phyloP scores from a whole-genome alignment of 164 flowering plant species.

The Kingdonia uniflora region DNA sequence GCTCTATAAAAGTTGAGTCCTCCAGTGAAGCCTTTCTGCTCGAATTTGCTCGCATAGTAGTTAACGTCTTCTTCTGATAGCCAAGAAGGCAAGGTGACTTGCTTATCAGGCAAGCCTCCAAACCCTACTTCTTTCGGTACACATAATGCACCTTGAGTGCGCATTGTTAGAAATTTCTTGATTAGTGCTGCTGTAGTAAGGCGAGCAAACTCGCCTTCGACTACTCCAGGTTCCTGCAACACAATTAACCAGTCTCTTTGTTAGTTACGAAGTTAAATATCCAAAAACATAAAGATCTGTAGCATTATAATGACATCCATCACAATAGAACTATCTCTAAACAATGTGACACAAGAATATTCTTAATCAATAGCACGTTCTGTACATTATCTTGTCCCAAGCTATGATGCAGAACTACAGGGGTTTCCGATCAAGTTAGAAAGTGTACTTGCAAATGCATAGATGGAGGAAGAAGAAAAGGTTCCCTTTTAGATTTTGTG shows the following conservation, averaged over 20 bases:
- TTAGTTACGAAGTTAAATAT: too few species aligned
- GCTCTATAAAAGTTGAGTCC: conserved; percentile 67
- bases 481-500: too few species aligned
- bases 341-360: not conserved
- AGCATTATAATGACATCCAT: too few species aligned
- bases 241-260: not conserved
- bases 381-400: not conserved
- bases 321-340: not conserved
- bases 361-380: not conserved
- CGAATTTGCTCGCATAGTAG: conserved; percentile 46
- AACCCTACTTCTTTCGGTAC: conserved; percentile 36
- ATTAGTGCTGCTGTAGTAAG: conserved; percentile 22
- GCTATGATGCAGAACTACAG: too few species aligned
- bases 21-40: conserved; percentile 56
- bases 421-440: too few species aligned
- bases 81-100: conserved; percentile 43
- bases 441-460: too few species aligned
- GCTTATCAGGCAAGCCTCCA: conserved; percentile 6
- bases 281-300: too few species aligned
- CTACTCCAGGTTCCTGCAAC: conserved; percentile 45
- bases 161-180: conserved; percentile 26
- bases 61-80: conserved; percentile 49
- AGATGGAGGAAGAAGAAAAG: too few species aligned
- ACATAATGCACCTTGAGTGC: conserved; percentile 29
- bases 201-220: conserved; percentile 45